Evolutionary conservation across 305 asterid genomes (phyloP).

Genomic region (Plantago coronopus): DNA sequence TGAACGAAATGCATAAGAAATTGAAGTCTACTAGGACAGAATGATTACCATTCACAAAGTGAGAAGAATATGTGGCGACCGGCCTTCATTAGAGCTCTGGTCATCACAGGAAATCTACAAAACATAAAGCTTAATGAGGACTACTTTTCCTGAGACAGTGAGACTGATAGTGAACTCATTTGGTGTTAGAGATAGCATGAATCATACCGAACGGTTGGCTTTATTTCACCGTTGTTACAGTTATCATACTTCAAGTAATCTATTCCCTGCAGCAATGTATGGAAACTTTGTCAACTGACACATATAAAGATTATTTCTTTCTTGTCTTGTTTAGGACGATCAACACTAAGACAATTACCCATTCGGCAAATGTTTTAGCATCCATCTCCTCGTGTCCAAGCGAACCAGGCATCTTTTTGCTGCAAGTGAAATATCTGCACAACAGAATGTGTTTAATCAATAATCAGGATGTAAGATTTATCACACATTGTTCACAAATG

Average conservation of each 20-base stretch:
- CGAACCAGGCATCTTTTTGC: conserved; percentile 85
- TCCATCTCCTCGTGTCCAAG: conserved; percentile 86
- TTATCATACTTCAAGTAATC: conserved; percentile 92
- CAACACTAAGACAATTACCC: conserved; percentile 41
- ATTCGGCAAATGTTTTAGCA: conserved; percentile 75
- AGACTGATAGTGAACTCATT: neutral
- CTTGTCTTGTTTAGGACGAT: neutral
- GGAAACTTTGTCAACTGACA: neutral
- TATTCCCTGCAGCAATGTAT: conserved; percentile 54
- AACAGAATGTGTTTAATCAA: conserved; percentile 13
- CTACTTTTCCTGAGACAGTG: conserved; percentile 1
- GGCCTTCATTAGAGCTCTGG: conserved; percentile 68
- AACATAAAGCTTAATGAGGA: conserved; percentile 9
- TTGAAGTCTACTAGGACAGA: neutral
- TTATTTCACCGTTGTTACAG: conserved; percentile 63
- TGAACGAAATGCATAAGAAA: neutral
- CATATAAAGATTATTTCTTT: neutral
- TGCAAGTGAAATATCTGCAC: conserved; percentile 70
- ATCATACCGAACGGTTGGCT: conserved; percentile 56
- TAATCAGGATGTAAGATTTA: neutral
- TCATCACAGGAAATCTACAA: conserved; percentile 77
- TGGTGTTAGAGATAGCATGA: conserved; percentile 3
- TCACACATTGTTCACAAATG: neutral
- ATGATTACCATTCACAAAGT: conserved; percentile 75
- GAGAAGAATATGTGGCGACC: conserved; percentile 76